Base-by-base conservation (phyloP, 208 protist genomes). In the Leishmania arabica region DNA sequence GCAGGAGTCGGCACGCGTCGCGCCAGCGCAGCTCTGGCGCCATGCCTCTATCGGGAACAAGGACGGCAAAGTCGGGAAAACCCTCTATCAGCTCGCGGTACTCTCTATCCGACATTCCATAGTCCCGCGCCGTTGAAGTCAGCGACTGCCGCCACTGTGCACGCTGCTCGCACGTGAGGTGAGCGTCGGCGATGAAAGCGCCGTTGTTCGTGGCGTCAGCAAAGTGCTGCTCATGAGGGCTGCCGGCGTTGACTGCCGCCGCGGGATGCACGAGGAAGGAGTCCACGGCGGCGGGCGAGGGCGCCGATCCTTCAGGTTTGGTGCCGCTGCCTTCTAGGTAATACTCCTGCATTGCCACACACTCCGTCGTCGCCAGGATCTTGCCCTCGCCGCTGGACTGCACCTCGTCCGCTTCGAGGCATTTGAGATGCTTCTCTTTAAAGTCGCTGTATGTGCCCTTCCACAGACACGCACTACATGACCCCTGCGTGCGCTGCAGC, bases 391-490 rank as follows among this genome's bases (percentile, higher is more conserved):
- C 42, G 49, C 7, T 75, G 17, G 40, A 49, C 37, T 24, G 42
- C 31, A 24, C 54, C 65, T 87, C 81, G 27, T 75, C 82, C 11
- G 77, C 83, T 60, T 68, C 69, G 4, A 79, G 79, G 71, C 89
- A 95, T 34, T 47, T 72, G 15, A 34, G 56, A 84, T 95, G 91
- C 13, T 84, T 84, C 34, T 86, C 77, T 19, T 84, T 86, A 64
- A 91, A 93, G 4, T 93, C 85, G 47, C 88, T 83, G 81, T 90
- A 88, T 6, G 81, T 88, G 64, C 91, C 91, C 19, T 79, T 88
- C 91, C 91, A 95, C 51, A 74, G 45, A 60, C 91, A 95, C 15
- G 77, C 68, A 56, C 85, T 90, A n/a, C 91, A 93, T n/a, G 76
- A 75, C n/a, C 89, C 86, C 37, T 75, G 77, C 40, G 78, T 77